Base-by-base conservation (phyloP, 2,329 filamentous ascomycete species). In the Arthrobotrys sphaeroides region DNA sequence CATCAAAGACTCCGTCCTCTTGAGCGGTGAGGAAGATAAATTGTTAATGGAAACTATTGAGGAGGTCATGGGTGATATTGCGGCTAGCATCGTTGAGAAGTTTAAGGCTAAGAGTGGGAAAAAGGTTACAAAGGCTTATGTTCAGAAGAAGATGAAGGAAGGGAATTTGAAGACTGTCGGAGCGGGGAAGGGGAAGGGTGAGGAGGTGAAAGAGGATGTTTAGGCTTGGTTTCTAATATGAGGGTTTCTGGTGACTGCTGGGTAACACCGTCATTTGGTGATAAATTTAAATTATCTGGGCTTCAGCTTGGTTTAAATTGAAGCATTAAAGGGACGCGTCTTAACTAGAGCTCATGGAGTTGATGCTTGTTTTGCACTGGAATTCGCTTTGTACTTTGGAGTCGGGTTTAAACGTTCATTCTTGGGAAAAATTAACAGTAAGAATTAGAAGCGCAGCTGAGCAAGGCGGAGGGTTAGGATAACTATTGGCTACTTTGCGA, bases 121-220 rank as follows among this genome's bases (percentile, higher is more conserved):
- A 10, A 70, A 62, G 33, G 55, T 70, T 26, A 70, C 66, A 4
- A 70, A 55, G 18, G 43, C 5, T 2, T 70, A 51, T 42, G 66
- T 70, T 7, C 43, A 70, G n/a, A 61, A 70, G 66, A 70, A 55
- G 43, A 62, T 70, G 28, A 70, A 62, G 33, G 28, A 69, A 0
- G 16, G 40, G 16, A 24, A 43, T 6, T 3, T 26, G 9, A 43
- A 43, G 40, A n/a, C n/a, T n/a, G n/a, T n/a, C n/a, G 16, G 16
- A 22, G 16, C 43, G 18, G n/a, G 22, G 42, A 18, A 7, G 43
- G 60, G 4, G 16, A 20, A 47, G 4, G 43, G 18, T 22, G 18
- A 55, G 12, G 36, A 51, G n/a, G 28, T n/a, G 5, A n/a, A 40
- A 5, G 36, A 2, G 12, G 12, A 40, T 40, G 36, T 40, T 40